Evolutionary conservation across 225 moss, liverwort and hornwort species (phyloP).

Genomic region (Lunularia cruciata): DNA sequence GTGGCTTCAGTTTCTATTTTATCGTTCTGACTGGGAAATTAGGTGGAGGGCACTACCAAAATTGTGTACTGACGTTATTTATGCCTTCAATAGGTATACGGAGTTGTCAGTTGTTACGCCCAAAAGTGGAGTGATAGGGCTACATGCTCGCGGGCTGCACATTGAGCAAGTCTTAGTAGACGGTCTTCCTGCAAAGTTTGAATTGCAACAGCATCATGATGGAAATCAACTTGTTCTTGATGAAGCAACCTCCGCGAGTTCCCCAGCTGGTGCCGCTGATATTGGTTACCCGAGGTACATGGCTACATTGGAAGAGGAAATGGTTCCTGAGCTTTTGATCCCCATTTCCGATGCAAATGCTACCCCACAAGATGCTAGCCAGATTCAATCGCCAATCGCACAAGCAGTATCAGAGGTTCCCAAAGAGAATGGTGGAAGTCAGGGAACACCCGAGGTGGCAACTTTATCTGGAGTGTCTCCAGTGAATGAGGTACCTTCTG

Average conservation of each 20-base stretch:
- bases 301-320: constrained; percentile 67
- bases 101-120: constrained; percentile 79
- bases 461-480: constrained; percentile 19
- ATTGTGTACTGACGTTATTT: no score
- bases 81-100: constrained; percentile 63
- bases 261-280: constrained; percentile 73
- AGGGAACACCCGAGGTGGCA: constrained; percentile 19
- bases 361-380: constrained; percentile 49
- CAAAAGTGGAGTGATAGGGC: constrained; percentile 63
- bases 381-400: constrained; percentile 37
- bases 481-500: constrained; percentile 32
- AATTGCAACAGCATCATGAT: constrained; percentile 45
- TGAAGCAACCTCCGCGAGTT: constrained; percentile 41
- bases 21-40: not conserved
- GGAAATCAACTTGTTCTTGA: constrained; percentile 19
- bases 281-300: constrained; percentile 67
- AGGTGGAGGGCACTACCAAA: not conserved
- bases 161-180: constrained; percentile 85
- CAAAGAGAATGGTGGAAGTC: constrained; percentile 36
- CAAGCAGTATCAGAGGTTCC: constrained; percentile 29
- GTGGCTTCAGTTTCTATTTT: not conserved
- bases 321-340: constrained; percentile 82
- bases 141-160: constrained; percentile 80
- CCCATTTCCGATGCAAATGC: constrained; percentile 45
- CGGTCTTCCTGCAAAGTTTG: constrained; percentile 64